Conservation (phyloP, 2,329 filamentous ascomycete species). For the Cryphonectria parasitica region DNA sequence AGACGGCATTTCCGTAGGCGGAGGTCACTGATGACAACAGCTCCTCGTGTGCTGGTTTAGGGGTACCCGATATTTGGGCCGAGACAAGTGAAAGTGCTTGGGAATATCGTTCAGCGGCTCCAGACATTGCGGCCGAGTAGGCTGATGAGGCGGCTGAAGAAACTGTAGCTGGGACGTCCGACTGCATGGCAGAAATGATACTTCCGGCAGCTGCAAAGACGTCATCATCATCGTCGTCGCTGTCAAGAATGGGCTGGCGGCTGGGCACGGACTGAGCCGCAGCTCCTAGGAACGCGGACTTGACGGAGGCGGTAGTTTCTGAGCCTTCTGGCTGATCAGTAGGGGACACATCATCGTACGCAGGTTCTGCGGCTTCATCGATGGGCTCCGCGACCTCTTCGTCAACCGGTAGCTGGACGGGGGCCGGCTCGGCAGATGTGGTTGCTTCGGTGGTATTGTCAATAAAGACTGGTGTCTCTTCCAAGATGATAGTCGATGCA, state of each 20-base stretch:
- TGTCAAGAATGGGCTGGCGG: slow-evolving; percentile 54
- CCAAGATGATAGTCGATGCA: slow-evolving; percentile 34
- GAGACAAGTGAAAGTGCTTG: slow-evolving; percentile 71
- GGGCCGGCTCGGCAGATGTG: slow-evolving; percentile 32
- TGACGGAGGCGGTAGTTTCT: slow-evolving; percentile 42
- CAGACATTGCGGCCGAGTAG: slow-evolving; percentile 67
- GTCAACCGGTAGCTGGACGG: slow-evolving; percentile 30
- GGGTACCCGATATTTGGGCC: slow-evolving; percentile 68
- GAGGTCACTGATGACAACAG: slow-evolving; percentile 70
- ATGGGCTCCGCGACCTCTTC: slow-evolving; percentile 28
- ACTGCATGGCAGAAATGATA: slow-evolving; percentile 40
- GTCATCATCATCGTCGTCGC: slow-evolving; percentile 50
- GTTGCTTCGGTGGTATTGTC: slow-evolving; percentile 34
- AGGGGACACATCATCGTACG: slow-evolving; percentile 22
- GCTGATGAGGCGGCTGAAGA: slow-evolving; percentile 42
- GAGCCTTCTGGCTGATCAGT: slow-evolving; percentile 30
- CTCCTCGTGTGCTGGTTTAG: slow-evolving; percentile 70
- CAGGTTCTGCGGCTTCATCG: slow-evolving; percentile 28
- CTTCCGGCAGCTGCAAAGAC: slow-evolving; percentile 44
- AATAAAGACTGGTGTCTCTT: slow-evolving; percentile 40
- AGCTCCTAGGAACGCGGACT: slow-evolving; percentile 54
- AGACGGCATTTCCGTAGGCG: slow-evolving; percentile 69
- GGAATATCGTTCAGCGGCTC: slow-evolving; percentile 70
- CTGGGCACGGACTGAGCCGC: slow-evolving; percentile 55
- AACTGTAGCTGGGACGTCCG: slow-evolving; percentile 37